phyloP scores from a whole-genome alignment of 768 basidiomycete genomes.

The Russula brevipes region DNA sequence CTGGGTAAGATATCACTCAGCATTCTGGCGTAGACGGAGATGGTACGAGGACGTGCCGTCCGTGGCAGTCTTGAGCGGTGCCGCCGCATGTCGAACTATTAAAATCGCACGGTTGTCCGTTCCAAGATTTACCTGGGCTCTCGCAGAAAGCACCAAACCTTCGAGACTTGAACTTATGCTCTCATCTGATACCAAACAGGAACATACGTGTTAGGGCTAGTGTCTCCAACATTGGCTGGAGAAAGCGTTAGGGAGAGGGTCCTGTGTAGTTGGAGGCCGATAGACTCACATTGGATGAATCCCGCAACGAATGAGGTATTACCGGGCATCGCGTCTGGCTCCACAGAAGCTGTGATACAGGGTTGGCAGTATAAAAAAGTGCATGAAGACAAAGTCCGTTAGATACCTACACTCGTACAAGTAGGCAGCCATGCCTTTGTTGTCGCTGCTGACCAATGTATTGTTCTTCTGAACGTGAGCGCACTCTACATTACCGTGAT shows the following conservation, averaged over 20 bases:
- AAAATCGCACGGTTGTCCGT: slow-evolving; percentile 65
- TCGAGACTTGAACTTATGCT: slow-evolving; percentile 20
- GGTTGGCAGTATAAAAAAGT: not conserved
- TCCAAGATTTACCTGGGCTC: slow-evolving; percentile 60
- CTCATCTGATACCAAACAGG: not conserved
- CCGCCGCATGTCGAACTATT: slow-evolving; percentile 73
- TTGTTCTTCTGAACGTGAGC: slow-evolving; percentile 51
- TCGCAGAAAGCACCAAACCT: slow-evolving; percentile 72
- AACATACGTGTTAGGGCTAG: slow-evolving; percentile 71
- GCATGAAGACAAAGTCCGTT: not conserved
- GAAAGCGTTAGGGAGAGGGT: slow-evolving; percentile 3
- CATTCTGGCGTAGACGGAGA: slow-evolving; percentile 2
- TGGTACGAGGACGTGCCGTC: slow-evolving; percentile 42
- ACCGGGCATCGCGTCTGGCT: slow-evolving; percentile 63
- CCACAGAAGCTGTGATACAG: slow-evolving; percentile 45
- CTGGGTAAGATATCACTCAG: slow-evolving; percentile 33
- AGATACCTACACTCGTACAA: slow-evolving; percentile 58
- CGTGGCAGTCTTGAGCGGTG: slow-evolving; percentile 61
- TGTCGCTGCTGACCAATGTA: slow-evolving; percentile 73
- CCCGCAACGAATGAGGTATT: slow-evolving; percentile 68
- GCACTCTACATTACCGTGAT: not conserved
- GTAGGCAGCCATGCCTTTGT: slow-evolving; percentile 83
- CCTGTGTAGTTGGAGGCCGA: slow-evolving; percentile 12
- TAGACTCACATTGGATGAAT: slow-evolving; percentile 59
- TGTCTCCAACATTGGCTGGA: slow-evolving; percentile 75